Percentiles rank a stretch among this genome's conserved stretches.
Conservation (phyloP, 2,329 filamentous ascomycete genomes). For the Aspergillus sp. region DNA sequence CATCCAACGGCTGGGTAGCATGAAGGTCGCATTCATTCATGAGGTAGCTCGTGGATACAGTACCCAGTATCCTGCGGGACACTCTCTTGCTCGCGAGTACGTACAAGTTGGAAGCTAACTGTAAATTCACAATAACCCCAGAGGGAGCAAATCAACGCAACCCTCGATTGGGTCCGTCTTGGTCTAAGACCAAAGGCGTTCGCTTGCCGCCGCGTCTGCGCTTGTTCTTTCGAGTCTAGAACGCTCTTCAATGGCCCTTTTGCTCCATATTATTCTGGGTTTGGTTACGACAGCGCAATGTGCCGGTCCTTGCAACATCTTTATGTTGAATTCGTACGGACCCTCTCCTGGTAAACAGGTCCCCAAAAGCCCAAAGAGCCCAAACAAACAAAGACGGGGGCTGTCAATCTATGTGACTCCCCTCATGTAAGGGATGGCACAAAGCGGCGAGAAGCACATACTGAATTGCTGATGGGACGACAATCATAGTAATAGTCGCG, state of each 20-base stretch:
- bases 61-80: background rate
- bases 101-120: too few species aligned
- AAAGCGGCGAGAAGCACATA: background rate
- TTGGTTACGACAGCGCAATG: background rate
- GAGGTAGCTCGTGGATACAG: background rate
- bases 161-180: background rate
- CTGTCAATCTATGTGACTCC: background rate
- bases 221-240: conserved; percentile 10
- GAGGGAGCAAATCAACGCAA: background rate
- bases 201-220: conserved; percentile 12
- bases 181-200: background rate
- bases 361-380: background rate
- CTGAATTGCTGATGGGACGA: background rate
- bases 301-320: background rate
- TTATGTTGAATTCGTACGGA: background rate
- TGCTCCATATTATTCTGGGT: background rate
- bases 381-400: background rate
- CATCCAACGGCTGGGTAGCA: conserved; percentile 2
- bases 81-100: background rate
- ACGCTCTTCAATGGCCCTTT: background rate
- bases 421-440: background rate
- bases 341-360: background rate
- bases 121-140: too few species aligned
- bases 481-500: background rate
- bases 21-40: background rate